These are phyloP conservation scores for Leccinum ochraceum DNA, from an alignment of 768 basidiomycete species.

Conservation along the genomic window DNA sequence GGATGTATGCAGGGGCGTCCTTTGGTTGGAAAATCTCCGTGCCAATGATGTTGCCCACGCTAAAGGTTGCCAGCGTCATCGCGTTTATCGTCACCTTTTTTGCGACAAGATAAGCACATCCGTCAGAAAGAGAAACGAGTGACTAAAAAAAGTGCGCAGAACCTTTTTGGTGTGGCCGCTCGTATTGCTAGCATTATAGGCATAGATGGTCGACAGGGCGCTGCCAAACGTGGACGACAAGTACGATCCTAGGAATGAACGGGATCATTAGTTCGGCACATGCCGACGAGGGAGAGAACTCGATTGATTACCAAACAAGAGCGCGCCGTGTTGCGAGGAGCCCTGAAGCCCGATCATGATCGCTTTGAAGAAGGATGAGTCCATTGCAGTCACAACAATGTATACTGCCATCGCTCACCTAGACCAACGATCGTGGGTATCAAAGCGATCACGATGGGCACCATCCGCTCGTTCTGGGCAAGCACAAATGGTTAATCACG, in stretches of 20 bases:
- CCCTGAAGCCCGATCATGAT: slow-evolving; percentile 56
- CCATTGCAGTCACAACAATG: background rate
- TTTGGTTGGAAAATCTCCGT: slow-evolving; percentile 63
- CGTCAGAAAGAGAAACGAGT: too few species aligned
- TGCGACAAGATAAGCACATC: too few species aligned
- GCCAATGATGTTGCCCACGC: slow-evolving; percentile 62
- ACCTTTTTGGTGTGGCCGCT: slow-evolving; percentile 67
- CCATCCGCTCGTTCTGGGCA: slow-evolving; percentile 55
- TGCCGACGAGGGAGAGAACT: background rate
- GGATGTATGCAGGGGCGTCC: slow-evolving; percentile 62
- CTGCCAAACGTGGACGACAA: slow-evolving; percentile 57
- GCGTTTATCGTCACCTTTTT: slow-evolving; percentile 68
- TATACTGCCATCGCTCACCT: slow-evolving; percentile 33
- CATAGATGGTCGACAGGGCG: slow-evolving; percentile 58
- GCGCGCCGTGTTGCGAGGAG: slow-evolving; percentile 47
- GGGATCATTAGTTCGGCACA: background rate
- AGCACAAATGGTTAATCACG: background rate
- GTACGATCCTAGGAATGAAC: slow-evolving; percentile 41
- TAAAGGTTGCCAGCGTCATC: slow-evolving; percentile 56
- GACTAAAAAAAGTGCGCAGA: too few species aligned
- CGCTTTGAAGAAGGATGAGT: slow-evolving; percentile 29
- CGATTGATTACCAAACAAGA: slow-evolving; percentile 52
- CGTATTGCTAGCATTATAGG: slow-evolving; percentile 65
- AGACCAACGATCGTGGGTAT: slow-evolving; percentile 60
- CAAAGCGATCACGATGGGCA: slow-evolving; percentile 57